phyloP scores from a whole-genome alignment of 495 filamentous ascomycete species.

The Pyrenula massariospora region DNA sequence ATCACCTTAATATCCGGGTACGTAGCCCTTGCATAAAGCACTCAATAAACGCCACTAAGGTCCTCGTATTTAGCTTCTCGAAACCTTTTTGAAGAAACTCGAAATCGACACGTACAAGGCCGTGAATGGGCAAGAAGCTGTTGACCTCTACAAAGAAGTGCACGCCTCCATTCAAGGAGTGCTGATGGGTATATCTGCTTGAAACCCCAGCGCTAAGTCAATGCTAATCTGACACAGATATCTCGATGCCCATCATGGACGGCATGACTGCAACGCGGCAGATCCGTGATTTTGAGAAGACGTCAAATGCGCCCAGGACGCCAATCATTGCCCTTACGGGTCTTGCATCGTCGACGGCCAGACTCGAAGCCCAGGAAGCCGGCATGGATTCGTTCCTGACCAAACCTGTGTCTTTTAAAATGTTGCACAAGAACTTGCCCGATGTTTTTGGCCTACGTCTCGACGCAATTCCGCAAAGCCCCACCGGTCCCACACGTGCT shows the following conservation, averaged over 20 bases:
- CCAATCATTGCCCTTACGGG: constrained; percentile 38
- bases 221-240: constrained; percentile 21
- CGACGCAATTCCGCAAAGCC: too few species aligned
- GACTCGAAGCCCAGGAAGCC: constrained; percentile 26
- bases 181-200: constrained; percentile 36
- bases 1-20: constrained; percentile 37
- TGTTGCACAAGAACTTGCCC: constrained; percentile 19
- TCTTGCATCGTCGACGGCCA: constrained; percentile 28
- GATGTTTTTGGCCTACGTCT: neutral
- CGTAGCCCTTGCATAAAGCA: neutral
- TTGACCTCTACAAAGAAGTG: constrained; percentile 35
- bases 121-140: constrained; percentile 43
- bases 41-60: neutral
- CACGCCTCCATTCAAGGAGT: constrained; percentile 32
- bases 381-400: constrained; percentile 37
- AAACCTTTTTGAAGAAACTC: constrained; percentile 43
- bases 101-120: constrained; percentile 38
- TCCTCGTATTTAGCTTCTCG: constrained; percentile 18
- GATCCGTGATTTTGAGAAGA: constrained; percentile 40
- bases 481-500: too few species aligned
- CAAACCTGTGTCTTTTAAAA: constrained; percentile 33
- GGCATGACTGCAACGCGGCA: constrained; percentile 44
- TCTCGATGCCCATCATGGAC: constrained; percentile 58
- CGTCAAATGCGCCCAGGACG: constrained; percentile 8
- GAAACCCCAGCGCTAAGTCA: neutral